Percentiles rank a stretch among this genome's conserved stretches.
phyloP scores from a whole-genome alignment of 148 eudicot genomes.

The Nepenthes gracilis region DNA sequence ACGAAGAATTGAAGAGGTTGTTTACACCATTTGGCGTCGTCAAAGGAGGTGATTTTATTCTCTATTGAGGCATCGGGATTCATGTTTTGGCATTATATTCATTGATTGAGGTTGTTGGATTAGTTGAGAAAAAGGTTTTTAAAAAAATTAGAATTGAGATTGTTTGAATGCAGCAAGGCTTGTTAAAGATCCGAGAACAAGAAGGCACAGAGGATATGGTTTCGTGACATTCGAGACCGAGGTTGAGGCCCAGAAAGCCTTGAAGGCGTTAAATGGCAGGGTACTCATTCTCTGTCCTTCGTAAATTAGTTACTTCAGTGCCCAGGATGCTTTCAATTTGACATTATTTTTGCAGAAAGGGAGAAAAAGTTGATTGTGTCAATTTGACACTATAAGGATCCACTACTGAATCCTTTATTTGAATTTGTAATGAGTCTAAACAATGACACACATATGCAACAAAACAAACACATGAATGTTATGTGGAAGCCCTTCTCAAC shows the following conservation, averaged over 20 bases:
- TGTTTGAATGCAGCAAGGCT: constrained; percentile 40
- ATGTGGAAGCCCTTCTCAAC: no score
- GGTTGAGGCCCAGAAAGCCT: constrained; percentile 49
- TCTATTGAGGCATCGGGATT: neutral
- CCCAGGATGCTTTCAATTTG: no score
- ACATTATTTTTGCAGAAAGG: neutral
- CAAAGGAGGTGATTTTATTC: constrained; percentile 24
- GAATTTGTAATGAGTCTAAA: no score
- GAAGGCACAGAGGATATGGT: constrained; percentile 74
- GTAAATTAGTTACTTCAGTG: neutral
- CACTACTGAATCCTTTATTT: neutral
- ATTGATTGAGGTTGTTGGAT: neutral
- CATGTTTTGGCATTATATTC: neutral
- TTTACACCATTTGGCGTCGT: constrained; percentile 53
- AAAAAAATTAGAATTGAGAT: neutral
- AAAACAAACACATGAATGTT: no score
- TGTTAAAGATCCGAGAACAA: constrained; percentile 37
- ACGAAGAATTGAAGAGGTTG: constrained; percentile 27
- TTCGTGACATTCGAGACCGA: constrained; percentile 66
- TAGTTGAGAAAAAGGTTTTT: neutral
- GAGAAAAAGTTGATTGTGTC: no score
- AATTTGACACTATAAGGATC: no score
- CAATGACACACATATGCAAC: no score
- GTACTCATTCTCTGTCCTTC: constrained; percentile 18
- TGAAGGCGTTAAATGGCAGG: constrained; percentile 64